Percentiles rank a stretch among this genome's conserved stretches.
Evolutionary conservation across 371 early-diverging fungal species (phyloP).

Genomic region (Sporodiniella umbellata): DNA sequence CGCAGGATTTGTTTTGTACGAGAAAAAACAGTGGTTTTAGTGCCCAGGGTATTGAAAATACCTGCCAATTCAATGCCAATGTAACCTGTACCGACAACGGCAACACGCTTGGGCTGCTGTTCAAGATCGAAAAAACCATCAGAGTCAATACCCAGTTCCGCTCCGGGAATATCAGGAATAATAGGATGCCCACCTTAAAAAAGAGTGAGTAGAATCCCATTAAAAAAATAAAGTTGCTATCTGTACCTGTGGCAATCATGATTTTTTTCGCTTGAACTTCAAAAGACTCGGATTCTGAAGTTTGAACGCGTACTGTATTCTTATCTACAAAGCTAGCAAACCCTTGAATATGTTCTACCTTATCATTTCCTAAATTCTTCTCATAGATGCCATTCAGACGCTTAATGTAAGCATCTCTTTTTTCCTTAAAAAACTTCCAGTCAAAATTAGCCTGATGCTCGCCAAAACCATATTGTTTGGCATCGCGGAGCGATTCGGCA

Average conservation of each 20-base stretch:
- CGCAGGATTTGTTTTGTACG: constrained; percentile 86
- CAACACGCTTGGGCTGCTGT: constrained; percentile 87
- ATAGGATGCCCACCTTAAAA: constrained; percentile 65
- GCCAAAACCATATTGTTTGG: constrained; percentile 86
- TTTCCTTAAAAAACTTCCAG: constrained; percentile 76
- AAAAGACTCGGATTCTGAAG: constrained; percentile 28
- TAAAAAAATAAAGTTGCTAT: not conserved
- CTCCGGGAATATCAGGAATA: constrained; percentile 78
- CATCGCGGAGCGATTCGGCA: constrained; percentile 84
- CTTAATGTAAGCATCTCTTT: constrained; percentile 94
- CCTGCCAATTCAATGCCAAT: constrained; percentile 98
- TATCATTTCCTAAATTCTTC: constrained; percentile 84
- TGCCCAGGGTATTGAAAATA: constrained; percentile 86
- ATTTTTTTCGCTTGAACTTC: constrained; percentile 78
- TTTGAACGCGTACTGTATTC: constrained; percentile 73
- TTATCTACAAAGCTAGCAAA: constrained; percentile 78
- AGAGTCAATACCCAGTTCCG: constrained; percentile 84
- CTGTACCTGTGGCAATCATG: constrained; percentile 79
- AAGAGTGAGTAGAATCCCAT: not conserved
- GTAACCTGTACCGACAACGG: constrained; percentile 86
- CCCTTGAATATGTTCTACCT: constrained; percentile 81
- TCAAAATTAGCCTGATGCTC: constrained; percentile 54
- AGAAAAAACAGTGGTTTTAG: constrained; percentile 84
- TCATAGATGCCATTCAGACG: constrained; percentile 96
- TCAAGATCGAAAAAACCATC: constrained; percentile 97